Conservation (phyloP, 345 rosid species). For the Salix viminalis region DNA sequence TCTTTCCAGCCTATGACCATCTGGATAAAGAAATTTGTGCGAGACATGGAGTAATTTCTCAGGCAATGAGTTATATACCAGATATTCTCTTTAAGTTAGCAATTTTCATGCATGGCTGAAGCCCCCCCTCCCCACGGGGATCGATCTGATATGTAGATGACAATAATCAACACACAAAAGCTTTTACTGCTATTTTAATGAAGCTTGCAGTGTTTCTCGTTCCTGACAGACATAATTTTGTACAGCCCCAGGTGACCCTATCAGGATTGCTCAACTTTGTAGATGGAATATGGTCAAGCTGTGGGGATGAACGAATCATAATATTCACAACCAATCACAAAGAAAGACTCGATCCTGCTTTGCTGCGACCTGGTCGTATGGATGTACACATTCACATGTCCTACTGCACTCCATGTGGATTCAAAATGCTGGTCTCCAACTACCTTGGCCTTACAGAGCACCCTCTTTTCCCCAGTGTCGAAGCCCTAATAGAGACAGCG, state of each 20-base stretch:
- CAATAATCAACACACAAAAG: not conserved
- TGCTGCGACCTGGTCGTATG: conserved; percentile 23
- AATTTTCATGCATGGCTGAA: too few relatives aligned
- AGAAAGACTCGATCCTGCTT: conserved; percentile 15
- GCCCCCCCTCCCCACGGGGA: too few relatives aligned
- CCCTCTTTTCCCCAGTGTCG: conserved; percentile 9
- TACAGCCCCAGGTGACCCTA: conserved; percentile 1
- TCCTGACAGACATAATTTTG: not conserved
- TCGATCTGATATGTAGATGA: too few relatives aligned
- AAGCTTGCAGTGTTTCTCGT: not conserved
- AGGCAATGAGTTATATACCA: too few relatives aligned
- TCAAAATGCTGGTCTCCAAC: conserved; percentile 33
- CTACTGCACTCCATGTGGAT: conserved; percentile 39
- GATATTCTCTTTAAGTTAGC: too few relatives aligned
- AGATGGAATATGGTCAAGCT: conserved; percentile 24
- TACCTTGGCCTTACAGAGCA: too few relatives aligned
- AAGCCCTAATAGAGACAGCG: conserved; percentile 12
- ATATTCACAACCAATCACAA: conserved; percentile 18
- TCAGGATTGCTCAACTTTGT: conserved; percentile 16
- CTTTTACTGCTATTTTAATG: not conserved
- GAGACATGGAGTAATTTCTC: too few relatives aligned
- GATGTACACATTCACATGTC: conserved; percentile 43
- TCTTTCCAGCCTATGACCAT: too few relatives aligned
- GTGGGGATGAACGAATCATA: conserved; percentile 20
- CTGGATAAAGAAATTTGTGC: too few relatives aligned